Percentiles rank a stretch among this genome's conserved stretches.
These are phyloP conservation scores for Zoysia matrella DNA, from an alignment of 202 grass and related monocot genomes.

Conservation along the genomic window DNA sequence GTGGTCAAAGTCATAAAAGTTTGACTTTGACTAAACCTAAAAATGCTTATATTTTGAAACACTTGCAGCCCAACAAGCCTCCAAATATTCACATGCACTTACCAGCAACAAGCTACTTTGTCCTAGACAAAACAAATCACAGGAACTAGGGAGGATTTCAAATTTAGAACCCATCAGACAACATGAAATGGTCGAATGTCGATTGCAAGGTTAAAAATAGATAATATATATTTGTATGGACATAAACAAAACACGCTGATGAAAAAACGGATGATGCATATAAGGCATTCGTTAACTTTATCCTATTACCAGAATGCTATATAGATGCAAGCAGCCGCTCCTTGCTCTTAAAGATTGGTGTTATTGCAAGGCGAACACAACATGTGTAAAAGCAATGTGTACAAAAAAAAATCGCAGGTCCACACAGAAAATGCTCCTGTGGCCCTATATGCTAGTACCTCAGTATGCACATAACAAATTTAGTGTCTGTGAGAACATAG, in stretches of 20 bases:
- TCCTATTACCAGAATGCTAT: not conserved
- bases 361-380: not conserved
- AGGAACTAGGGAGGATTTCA: not conserved
- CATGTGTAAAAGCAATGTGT: not conserved
- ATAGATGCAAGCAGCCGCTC: not conserved
- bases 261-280: not conserved
- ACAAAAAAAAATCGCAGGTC: not conserved
- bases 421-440: not conserved
- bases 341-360: not conserved
- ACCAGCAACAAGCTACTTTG: not conserved
- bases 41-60: too few relatives aligned
- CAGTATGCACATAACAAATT: not conserved
- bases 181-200: not conserved
- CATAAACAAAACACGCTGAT: not conserved
- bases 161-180: not conserved
- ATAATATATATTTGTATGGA: not conserved
- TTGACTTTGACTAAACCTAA: too few relatives aligned
- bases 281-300: not conserved
- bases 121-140: not conserved
- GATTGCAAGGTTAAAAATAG: not conserved
- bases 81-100: too few relatives aligned
- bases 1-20: too few relatives aligned
- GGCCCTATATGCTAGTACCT: not conserved
- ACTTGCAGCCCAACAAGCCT: not conserved
- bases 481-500: slow-evolving; percentile 20